These are phyloP conservation scores for Sarocladiaceae sp. DNA, from an alignment of 2,329 filamentous ascomycete species.

Conservation along the genomic window DNA sequence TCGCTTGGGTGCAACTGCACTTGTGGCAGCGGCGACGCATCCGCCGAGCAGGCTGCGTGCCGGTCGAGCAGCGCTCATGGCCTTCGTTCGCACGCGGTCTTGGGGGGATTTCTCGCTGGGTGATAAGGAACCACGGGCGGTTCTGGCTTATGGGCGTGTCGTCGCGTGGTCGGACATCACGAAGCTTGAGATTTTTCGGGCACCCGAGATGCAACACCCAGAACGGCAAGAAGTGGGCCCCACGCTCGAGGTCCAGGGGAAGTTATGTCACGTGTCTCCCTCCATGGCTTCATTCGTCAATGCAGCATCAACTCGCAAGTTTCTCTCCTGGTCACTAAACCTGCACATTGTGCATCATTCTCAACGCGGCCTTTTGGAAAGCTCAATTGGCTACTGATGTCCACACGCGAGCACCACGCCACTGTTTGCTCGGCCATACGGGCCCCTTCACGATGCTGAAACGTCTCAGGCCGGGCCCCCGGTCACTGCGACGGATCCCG, in stretches of 20 bases:
- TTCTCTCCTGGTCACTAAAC: neutral
- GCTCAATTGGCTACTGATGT: no score
- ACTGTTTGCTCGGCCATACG: neutral
- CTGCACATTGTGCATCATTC: no score
- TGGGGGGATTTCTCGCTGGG: neutral
- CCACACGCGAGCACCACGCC: neutral
- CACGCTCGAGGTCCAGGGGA: neutral
- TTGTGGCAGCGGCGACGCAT: conserved; percentile 31
- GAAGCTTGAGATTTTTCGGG: conserved; percentile 9
- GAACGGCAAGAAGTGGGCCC: conserved; percentile 2
- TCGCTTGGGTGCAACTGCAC: conserved; percentile 15
- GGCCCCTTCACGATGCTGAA: conserved; percentile 6
- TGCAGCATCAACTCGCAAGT: neutral
- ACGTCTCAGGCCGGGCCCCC: conserved; percentile 5
- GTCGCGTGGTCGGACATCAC: conserved; percentile 7
- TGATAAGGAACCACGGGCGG: no score
- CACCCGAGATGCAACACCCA: conserved; percentile 3
- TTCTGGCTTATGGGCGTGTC: conserved; percentile 5
- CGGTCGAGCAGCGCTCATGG: conserved; percentile 51
- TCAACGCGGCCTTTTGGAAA: no score
- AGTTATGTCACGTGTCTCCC: neutral
- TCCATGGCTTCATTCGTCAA: neutral
- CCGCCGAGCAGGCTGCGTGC: conserved; percentile 47
- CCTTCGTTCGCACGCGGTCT: conserved; percentile 18
- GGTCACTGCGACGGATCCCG: conserved; percentile 3